A percentile compares a stretch with the other conserved stretches of the same genome.
Conservation (phyloP, 306 rosid species). For the Fagus sylvatica region DNA sequence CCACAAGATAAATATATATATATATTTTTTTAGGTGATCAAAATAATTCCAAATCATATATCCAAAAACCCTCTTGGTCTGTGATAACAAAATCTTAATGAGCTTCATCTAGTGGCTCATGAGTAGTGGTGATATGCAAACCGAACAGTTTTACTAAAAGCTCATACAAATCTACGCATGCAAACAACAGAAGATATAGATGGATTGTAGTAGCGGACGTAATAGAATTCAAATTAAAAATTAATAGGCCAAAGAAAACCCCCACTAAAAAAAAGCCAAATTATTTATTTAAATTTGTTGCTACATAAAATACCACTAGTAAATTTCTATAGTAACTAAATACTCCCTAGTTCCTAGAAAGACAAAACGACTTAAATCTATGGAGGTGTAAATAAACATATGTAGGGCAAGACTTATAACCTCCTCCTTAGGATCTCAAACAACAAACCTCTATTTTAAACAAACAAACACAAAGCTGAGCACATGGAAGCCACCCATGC, state of each 20-base stretch:
- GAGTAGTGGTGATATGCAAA: no score
- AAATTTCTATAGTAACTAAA: not conserved
- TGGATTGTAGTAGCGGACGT: no score
- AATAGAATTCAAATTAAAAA: not conserved
- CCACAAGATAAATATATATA: no score
- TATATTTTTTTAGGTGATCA: no score
- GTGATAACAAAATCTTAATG: no score
- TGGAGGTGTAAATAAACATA: conserved; percentile 4
- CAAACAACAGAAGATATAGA: no score
- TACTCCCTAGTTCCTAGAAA: not conserved
- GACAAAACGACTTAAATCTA: not conserved
- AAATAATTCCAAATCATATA: no score
- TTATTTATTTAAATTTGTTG: not conserved
- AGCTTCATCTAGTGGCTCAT: no score
- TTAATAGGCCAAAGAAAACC: not conserved
- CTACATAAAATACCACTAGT: not conserved
- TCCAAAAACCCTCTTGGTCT: no score
- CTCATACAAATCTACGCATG: no score
- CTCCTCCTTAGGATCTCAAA: conserved; percentile 9
- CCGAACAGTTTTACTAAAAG: no score
- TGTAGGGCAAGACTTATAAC: conserved; percentile 9
- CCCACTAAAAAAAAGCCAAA: not conserved
- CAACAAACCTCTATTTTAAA: conserved; percentile 21
- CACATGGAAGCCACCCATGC: conserved; percentile 12
- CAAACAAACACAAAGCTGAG: conserved; percentile 21